Evolutionary conservation across 2,329 filamentous ascomycete species (phyloP), one percentile per base, ranked within the genome.

Genomic region (Aspergillus niger): DNA sequence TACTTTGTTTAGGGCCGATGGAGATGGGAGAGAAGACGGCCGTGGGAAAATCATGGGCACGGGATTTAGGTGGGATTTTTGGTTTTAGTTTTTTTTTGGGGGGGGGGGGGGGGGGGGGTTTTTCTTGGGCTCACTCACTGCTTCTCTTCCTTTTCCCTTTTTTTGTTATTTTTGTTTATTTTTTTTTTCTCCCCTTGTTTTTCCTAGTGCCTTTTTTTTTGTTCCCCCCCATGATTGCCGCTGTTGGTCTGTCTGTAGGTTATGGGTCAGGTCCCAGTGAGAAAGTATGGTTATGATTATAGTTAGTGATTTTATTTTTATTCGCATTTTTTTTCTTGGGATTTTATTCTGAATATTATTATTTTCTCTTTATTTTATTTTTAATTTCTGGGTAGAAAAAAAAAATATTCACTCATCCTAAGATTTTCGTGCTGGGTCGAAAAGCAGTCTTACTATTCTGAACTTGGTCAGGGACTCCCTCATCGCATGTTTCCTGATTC

Each of bases 61-160:
- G 41, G 20, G 41, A 44, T 32, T 61, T 63, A 55, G 60, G 57
- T 48, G 49, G 39, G 49, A 52, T 55, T 57, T 60, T 56, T 50
- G 28, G 47, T 47, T 56, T 44, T 28, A 57, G 28, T 15, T 61
- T 24, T 56, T 58, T 52, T 52, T 48, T 20, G 41, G 22, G 41
- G 22, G 41, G 30, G 11, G 8, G 11, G 39, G 20, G 41, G 22
- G 41, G 22, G 41, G 30, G 11, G 8, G 11, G 39, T 11, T 20
- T 44, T 20, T 17, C 41, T 44, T 22, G 41, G 39, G 15, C 39
- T 43, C 17, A n/a, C 39, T 43, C 39, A 36, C 39, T 56, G 55
- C 26, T 44, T 56, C 43, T 36, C 28, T 38, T 56, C 51, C 43
- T 56, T 52, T 20, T 60, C 39, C 11, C 30, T 36, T 17, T 32